Percentiles rank a stretch among this genome's conserved stretches.
Evolutionary conservation across 2,329 filamentous ascomycete genomes (phyloP).

Genomic region (Lecanoromycetidae sp.): DNA sequence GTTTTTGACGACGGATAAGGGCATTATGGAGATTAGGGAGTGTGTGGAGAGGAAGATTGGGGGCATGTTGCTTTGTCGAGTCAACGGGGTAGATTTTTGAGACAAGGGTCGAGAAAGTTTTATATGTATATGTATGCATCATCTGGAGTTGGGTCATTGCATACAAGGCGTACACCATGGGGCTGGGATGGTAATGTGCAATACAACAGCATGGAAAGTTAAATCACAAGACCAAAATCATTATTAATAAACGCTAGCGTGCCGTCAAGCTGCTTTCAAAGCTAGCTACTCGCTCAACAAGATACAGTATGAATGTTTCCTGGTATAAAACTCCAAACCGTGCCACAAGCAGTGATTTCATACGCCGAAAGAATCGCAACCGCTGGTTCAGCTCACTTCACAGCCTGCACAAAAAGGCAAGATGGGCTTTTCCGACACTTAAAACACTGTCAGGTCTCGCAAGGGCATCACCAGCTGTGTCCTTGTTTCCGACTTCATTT

Average conservation of each 20-base stretch:
- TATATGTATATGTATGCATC: not conserved
- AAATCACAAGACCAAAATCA: constrained; percentile 1
- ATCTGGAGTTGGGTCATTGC: not conserved
- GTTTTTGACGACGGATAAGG: constrained; percentile 64
- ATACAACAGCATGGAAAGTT: too few species aligned
- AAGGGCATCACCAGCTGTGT: not conserved
- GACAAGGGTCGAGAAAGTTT: not conserved
- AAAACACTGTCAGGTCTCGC: not conserved
- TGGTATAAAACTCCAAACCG: constrained; percentile 11
- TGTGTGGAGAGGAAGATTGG: constrained; percentile 69
- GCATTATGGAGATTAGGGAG: constrained; percentile 70
- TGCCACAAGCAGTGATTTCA: not conserved
- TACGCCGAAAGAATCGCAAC: not conserved
- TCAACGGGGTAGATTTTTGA: constrained; percentile 31
- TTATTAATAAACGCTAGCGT: not conserved
- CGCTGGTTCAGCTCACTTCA: too few species aligned
- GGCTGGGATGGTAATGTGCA: too few species aligned
- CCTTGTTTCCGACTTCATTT: not conserved
- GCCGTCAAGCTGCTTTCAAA: too few species aligned
- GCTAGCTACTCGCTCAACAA: not conserved
- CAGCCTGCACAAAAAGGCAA: too few species aligned
- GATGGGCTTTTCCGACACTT: too few species aligned
- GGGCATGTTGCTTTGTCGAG: constrained; percentile 66
- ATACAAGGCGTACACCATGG: not conserved
- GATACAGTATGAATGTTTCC: not conserved